Conservation (phyloP, 2,329 filamentous ascomycete species). For the Pseudogymnoascus sp. region DNA sequence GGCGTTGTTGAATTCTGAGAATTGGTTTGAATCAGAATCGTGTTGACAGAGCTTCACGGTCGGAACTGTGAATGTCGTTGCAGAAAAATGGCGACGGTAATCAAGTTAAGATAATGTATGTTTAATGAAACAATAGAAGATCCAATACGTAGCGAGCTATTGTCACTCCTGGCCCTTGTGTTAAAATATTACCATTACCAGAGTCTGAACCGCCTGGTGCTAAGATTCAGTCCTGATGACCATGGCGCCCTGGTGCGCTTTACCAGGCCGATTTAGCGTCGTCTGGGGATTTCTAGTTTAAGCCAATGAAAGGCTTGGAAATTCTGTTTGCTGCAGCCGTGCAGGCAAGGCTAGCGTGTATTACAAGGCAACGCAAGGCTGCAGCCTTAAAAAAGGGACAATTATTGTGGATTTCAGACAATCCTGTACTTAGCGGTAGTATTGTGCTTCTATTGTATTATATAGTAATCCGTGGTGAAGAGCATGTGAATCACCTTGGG, state of each 20-base stretch:
- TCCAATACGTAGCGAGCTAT: not conserved
- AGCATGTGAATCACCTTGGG: not conserved
- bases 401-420: not conserved
- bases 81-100: not conserved
- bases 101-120: not conserved
- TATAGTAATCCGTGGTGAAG: not conserved
- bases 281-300: not conserved
- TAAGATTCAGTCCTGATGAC: constrained; percentile 6
- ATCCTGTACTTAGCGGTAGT: not conserved
- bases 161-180: not conserved
- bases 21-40: not conserved
- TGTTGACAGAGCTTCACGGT: constrained; percentile 6
- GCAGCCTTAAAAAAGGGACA: not conserved
- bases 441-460: not conserved
- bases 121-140: not conserved
- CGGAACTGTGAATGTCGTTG: not conserved
- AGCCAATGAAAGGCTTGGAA: not conserved
- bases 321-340: not conserved
- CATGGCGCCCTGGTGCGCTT: constrained; percentile 6
- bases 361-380: not conserved
- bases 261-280: not conserved
- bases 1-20: not conserved
- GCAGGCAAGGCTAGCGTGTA: not conserved
- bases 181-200: constrained; percentile 1
- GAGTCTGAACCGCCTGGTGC: not conserved